phyloP scores from a whole-genome alignment of 176 grass and related monocot species.

The Paspalum vaginatum region DNA sequence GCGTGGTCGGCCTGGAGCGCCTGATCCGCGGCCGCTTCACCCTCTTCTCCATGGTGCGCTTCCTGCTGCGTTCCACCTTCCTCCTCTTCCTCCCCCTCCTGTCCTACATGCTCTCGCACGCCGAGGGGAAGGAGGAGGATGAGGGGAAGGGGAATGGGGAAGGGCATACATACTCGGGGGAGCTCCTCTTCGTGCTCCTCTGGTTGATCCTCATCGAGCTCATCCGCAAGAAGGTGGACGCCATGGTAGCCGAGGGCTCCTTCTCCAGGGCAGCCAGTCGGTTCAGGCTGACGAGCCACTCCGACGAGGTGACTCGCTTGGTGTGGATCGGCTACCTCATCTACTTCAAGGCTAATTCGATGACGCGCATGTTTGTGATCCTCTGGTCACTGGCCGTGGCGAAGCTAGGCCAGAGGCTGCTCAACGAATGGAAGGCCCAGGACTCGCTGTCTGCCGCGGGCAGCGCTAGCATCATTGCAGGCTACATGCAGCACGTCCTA shows the following conservation, averaged over 20 bases:
- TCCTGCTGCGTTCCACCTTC: slow-evolving; percentile 5
- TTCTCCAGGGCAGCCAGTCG: background rate
- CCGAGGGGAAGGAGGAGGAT: accelerated
- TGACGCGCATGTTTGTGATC: background rate
- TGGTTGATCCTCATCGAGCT: slow-evolving; percentile 48
- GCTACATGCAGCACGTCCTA: slow-evolving; percentile 25
- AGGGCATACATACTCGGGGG: too few relatives aligned
- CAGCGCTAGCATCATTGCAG: slow-evolving; percentile 23
- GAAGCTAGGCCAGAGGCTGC: slow-evolving; percentile 12
- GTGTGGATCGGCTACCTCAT: slow-evolving; percentile 42
- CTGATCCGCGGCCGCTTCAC: background rate
- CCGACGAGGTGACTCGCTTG: background rate
- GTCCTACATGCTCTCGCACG: slow-evolving; percentile 1
- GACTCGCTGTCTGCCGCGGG: background rate
- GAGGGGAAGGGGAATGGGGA: too few relatives aligned
- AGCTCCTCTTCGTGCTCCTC: background rate
- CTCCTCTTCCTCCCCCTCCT: slow-evolving; percentile 17
- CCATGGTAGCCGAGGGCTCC: background rate
- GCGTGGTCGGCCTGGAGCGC: background rate
- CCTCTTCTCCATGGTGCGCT: background rate
- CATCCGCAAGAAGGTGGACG: slow-evolving; percentile 31
- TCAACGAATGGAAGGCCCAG: background rate
- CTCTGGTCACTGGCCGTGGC: slow-evolving; percentile 12
- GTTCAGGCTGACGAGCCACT: background rate
- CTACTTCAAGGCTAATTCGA: background rate